Evolutionary conservation across 2,329 filamentous ascomycete genomes (phyloP).

Genomic region (Exophiala calicioides): DNA sequence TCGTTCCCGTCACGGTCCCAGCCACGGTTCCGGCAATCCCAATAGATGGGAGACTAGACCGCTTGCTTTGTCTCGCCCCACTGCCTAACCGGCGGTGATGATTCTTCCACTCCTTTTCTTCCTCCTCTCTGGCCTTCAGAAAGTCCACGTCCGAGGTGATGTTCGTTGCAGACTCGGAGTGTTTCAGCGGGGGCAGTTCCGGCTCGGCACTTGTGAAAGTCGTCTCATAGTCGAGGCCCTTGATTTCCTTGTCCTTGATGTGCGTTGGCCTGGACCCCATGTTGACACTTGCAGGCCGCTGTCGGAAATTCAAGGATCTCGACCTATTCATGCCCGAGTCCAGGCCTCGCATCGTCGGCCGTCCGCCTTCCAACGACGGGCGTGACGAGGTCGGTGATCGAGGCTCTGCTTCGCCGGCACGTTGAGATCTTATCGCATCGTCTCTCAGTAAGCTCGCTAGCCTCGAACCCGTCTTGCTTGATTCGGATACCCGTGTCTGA

Average conservation of each 20-base stretch:
- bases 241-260: conserved; percentile 70
- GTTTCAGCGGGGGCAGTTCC: conserved; percentile 23
- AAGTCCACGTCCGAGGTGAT: conserved; percentile 83
- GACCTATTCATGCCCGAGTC: conserved; percentile 60
- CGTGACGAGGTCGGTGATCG: conserved; percentile 61
- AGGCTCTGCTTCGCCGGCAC: conserved; percentile 33
- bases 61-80: conserved; percentile 62
- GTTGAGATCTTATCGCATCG: conserved; percentile 28
- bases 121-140: conserved; percentile 71
- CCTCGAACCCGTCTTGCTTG: conserved; percentile 38
- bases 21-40: conserved; percentile 69
- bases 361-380: conserved; percentile 70
- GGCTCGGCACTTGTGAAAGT: conserved; percentile 25
- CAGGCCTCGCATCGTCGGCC: conserved; percentile 64
- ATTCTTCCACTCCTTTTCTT: conserved; percentile 60
- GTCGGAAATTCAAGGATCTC: conserved; percentile 65
- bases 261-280: conserved; percentile 81
- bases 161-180: conserved; percentile 60
- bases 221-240: conserved; percentile 22
- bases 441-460: conserved; percentile 36
- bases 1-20: no score
- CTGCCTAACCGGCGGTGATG: conserved; percentile 58
- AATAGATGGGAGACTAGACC: conserved; percentile 68
- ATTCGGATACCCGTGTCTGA: conserved; percentile 17
- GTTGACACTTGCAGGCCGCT: conserved; percentile 78